phyloP scores from a whole-genome alignment of 306 rosid species.

The Trifolium repens region DNA sequence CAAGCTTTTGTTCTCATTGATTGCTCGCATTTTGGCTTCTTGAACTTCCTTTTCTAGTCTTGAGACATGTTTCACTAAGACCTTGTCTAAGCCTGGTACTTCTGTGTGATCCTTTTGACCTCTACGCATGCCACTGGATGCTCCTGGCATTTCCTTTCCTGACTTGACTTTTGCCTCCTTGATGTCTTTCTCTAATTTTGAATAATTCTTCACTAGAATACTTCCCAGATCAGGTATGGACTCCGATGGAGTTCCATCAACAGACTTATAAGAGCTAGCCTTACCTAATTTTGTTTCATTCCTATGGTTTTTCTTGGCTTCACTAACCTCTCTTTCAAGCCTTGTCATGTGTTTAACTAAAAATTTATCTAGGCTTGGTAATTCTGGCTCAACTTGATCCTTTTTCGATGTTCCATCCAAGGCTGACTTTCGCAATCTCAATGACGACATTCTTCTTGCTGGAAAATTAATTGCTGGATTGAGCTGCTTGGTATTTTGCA shows the following conservation, averaged over 20 bases:
- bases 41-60: conserved; percentile 83
- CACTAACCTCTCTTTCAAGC: conserved; percentile 85
- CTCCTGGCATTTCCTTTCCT: conserved; percentile 40
- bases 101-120: conserved; percentile 52
- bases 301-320: conserved; percentile 66
- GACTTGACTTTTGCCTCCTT: conserved; percentile 51
- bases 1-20: conserved; percentile 36
- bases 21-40: conserved; percentile 72
- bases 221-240: conserved; percentile 58
- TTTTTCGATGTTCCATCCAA: conserved; percentile 52
- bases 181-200: conserved; percentile 57
- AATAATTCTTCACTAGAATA: conserved; percentile 53
- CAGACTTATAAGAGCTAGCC: conserved; percentile 43
- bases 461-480: conserved; percentile 45
- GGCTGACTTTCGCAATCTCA: conserved; percentile 49
- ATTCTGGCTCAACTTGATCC: conserved; percentile 60
- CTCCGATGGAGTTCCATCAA: conserved; percentile 44
- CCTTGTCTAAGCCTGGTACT: conserved; percentile 78
- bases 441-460: conserved; percentile 55
- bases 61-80: conserved; percentile 79
- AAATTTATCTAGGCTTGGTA: conserved; percentile 89
- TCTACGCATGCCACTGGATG: conserved; percentile 34
- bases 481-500: conserved; percentile 59
- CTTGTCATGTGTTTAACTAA: conserved; percentile 82
- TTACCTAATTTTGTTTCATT: conserved; percentile 48